Base-by-base conservation (phyloP, 495 filamentous ascomycete genomes). In the Podospora conica region DNA sequence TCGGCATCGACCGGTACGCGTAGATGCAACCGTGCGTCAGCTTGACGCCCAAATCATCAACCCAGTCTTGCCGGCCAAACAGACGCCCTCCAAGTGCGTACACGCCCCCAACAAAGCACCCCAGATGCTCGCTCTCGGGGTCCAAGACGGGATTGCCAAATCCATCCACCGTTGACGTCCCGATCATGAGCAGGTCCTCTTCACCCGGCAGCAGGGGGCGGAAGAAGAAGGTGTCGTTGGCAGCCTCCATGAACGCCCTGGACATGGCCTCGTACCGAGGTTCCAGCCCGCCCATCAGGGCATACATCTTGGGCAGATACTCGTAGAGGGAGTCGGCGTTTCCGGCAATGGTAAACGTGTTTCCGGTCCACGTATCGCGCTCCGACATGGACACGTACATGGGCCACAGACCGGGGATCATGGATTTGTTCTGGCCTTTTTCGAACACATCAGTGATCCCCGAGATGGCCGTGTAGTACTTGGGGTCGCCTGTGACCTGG, bases 401-500 rank as follows among this genome's bases (percentile, higher is more conserved):
- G 3, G 94, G 93, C 92, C 92, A 97, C 75, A 97, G 76, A 0
- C 93, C 93, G 6, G 93, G 91, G 28, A 96, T 76, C 24, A 79
- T 83, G 0, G 92, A 96, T 25, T 68, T 69, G 60, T 77, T 70
- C 77, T 97, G 94, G 58, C 84, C 85, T 24, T 81, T 79, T 66
- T 91, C 89, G 53, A 97, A 84, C 53, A 88, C 85, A 64, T 96
- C 85, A 56, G 89, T 92, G 40, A 97, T 89, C 4, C 90, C 85
- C 24, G 91, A 86, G 65, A 96, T 82, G 3, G 92, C 93, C 78
- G 97, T 93, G 70, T 96, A 97, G 77, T 96, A 97, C 69, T 91
- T 96, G 53, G 85, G 77, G 58, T 96, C 84, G 56, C 88, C 90
- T 6, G 94, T 97, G 59, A 97, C 74, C 73, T 97, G 93, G 10